Evolutionary conservation across 352 stramenopile species (phyloP).

Genomic region (Pythium chondricola): DNA sequence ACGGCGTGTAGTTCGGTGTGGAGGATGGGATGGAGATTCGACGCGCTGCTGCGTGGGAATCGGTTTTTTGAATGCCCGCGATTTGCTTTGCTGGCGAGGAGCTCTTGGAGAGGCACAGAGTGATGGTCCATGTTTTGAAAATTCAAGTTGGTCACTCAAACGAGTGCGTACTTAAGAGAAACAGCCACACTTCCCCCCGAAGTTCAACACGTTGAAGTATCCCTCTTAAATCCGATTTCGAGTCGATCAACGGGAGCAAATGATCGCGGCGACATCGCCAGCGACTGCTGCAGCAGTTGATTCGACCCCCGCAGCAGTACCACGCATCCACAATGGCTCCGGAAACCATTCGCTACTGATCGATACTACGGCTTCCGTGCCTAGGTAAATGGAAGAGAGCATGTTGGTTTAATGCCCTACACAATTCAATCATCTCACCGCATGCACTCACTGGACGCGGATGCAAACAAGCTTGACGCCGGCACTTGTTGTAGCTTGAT

Average conservation of each 20-base stretch:
- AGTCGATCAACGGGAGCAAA: not conserved
- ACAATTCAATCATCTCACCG: too few relatives aligned
- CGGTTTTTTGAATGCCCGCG: constrained; percentile 14
- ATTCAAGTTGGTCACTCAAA: constrained; percentile 25
- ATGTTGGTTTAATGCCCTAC: not conserved
- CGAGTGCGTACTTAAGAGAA: constrained; percentile 10
- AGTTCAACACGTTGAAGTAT: too few relatives aligned
- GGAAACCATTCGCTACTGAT: constrained; percentile 57
- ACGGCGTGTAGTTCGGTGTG: constrained; percentile 10
- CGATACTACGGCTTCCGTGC: constrained; percentile 54
- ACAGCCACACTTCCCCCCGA: not conserved
- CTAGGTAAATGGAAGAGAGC: constrained; percentile 13
- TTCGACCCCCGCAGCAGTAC: constrained; percentile 49
- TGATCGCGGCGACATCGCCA: constrained; percentile 32
- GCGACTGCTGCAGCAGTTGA: constrained; percentile 55
- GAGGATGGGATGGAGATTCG: not conserved
- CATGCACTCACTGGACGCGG: constrained; percentile 17
- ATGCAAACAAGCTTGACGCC: constrained; percentile 29
- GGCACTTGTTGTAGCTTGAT: constrained; percentile 31
- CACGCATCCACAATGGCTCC: constrained; percentile 46
- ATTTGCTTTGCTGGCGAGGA: not conserved
- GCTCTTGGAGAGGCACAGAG: too few relatives aligned
- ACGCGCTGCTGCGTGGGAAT: not conserved
- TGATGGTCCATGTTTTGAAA: constrained; percentile 21
- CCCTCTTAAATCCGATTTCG: too few relatives aligned